Conservation (phyloP, 495 filamentous ascomycete species). For the Ramalina intermedia region DNA sequence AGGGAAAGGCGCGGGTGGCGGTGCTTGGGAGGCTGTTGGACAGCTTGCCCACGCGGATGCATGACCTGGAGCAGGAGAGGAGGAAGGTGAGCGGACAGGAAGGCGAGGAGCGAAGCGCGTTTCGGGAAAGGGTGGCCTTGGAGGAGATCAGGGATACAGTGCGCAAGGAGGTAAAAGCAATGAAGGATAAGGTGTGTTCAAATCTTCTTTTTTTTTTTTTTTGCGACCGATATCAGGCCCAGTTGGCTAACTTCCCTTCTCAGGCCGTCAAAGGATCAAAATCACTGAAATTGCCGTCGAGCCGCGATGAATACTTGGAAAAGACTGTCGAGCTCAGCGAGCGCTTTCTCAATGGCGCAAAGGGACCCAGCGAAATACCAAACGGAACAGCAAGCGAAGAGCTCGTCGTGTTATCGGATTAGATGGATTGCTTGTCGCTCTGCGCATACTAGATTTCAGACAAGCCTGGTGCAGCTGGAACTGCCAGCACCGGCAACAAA, state of each 20-base stretch:
- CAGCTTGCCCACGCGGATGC: slow-evolving; percentile 46
- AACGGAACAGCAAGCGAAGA: too few species aligned
- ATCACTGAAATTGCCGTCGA: slow-evolving; percentile 53
- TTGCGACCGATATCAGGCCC: neutral
- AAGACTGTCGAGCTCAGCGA: slow-evolving; percentile 56
- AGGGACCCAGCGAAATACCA: too few species aligned
- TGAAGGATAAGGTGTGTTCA: slow-evolving; percentile 42
- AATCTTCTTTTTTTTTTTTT: neutral
- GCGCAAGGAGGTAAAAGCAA: slow-evolving; percentile 44
- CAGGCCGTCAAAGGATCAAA: slow-evolving; percentile 24
- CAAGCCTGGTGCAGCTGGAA: too few species aligned
- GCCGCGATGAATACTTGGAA: slow-evolving; percentile 51
- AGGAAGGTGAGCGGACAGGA: neutral
- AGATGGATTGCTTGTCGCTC: too few species aligned
- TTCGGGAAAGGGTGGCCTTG: slow-evolving; percentile 68
- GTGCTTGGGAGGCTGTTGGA: slow-evolving; percentile 45
- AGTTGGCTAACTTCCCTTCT: neutral
- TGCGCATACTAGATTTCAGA: too few species aligned
- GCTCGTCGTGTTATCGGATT: too few species aligned
- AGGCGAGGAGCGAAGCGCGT: slow-evolving; percentile 26
- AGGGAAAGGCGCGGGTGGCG: slow-evolving; percentile 17
- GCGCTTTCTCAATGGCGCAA: slow-evolving; percentile 38
- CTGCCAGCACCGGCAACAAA: too few species aligned
- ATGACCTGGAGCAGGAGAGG: slow-evolving; percentile 21
- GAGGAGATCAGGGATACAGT: slow-evolving; percentile 51